Evolutionary conservation across 176 grass and related monocot species (phyloP).

Genomic region (Aegilops bicornis): DNA sequence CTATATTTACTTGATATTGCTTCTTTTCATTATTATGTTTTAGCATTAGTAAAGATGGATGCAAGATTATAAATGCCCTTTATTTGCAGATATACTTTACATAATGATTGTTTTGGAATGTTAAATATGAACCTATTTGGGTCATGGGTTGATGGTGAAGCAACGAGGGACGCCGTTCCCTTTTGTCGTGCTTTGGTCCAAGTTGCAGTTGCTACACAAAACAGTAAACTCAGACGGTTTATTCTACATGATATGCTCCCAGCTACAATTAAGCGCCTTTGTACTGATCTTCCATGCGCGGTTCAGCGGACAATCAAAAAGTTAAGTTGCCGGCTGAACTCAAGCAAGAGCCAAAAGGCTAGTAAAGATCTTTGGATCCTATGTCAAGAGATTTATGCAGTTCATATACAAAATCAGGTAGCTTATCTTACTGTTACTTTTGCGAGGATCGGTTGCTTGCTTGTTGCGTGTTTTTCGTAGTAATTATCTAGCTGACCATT

Average conservation of each 20-base stretch:
- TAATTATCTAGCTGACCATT: too few species aligned
- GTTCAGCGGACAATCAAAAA: conserved; percentile 34
- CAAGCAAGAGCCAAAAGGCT: conserved; percentile 31
- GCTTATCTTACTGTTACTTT: too few species aligned
- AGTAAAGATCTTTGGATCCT: conserved; percentile 45
- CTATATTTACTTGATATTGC: too few species aligned
- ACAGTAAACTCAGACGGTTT: conserved; percentile 46
- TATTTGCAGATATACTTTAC: conserved; percentile 37
- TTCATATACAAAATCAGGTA: background rate
- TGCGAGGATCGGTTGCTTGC: too few species aligned
- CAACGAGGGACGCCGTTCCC: conserved; percentile 42
- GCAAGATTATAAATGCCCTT: too few species aligned
- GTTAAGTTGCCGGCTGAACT: conserved; percentile 28
- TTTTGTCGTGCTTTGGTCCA: conserved; percentile 55
- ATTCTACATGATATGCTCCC: conserved; percentile 61
- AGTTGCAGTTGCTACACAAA: conserved; percentile 44
- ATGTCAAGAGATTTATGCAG: conserved; percentile 53
- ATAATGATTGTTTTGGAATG: conserved; percentile 40
- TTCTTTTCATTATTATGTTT: too few species aligned
- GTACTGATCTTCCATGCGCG: conserved; percentile 5
- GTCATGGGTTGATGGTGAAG: conserved; percentile 66
- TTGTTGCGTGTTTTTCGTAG: too few species aligned
- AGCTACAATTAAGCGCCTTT: conserved; percentile 21
- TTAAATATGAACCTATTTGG: conserved; percentile 49
- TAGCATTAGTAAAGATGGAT: too few species aligned